phyloP scores from a whole-genome alignment of 139 green algal genomes.

The Monoraphidium neglectum region DNA sequence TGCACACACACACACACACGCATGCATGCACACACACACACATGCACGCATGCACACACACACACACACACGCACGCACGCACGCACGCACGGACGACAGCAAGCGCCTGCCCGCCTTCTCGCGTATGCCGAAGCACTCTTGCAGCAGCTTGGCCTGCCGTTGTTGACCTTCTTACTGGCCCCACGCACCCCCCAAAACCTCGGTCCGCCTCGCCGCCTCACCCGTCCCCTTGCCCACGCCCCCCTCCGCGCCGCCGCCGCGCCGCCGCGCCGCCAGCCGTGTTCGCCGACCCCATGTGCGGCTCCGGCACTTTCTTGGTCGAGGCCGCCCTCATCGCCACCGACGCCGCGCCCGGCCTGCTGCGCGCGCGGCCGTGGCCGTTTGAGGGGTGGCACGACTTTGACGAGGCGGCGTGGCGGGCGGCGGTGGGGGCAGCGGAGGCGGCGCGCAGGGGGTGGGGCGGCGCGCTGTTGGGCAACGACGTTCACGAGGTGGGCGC shows the following conservation, averaged over 20 bases:
- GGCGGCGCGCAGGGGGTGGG: not conserved
- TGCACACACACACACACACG: too few relatives aligned
- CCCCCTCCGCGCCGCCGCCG: too few relatives aligned
- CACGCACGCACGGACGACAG: too few relatives aligned
- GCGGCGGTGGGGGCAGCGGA: not conserved
- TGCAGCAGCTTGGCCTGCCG: too few relatives aligned
- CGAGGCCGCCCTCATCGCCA: conserved; percentile 88
- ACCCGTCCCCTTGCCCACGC: too few relatives aligned
- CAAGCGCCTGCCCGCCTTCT: too few relatives aligned
- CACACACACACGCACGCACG: too few relatives aligned
- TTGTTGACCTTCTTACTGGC: too few relatives aligned
- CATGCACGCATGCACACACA: too few relatives aligned
- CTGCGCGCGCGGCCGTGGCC: conserved; percentile 54
- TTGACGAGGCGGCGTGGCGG: conserved; percentile 47
- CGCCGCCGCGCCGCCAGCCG: not conserved
- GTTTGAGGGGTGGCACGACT: conserved; percentile 75
- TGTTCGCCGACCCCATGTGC: conserved; percentile 91
- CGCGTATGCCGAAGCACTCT: too few relatives aligned
- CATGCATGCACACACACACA: too few relatives aligned
- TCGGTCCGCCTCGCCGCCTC: not conserved
- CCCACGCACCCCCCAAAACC: too few relatives aligned
- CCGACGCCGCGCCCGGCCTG: conserved; percentile 72
- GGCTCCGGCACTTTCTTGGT: conserved; percentile 90
- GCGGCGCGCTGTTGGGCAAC: conserved; percentile 58
- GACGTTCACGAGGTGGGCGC: conserved; percentile 54